phyloP scores from a whole-genome alignment of 345 rosid species.

The Cochlearia excelsa region DNA sequence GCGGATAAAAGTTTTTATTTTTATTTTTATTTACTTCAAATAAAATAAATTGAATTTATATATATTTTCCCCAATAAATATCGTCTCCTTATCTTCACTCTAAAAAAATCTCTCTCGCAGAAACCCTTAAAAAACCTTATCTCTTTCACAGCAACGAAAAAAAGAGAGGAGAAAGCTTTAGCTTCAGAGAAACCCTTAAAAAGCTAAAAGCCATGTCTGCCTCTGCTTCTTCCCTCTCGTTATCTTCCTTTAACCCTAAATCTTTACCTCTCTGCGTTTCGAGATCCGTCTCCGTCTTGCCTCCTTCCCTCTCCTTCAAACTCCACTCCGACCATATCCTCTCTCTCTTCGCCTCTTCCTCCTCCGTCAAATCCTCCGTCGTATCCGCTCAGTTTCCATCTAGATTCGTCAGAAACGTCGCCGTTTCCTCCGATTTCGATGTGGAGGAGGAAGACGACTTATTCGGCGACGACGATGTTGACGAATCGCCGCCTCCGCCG shows the following conservation, averaged over 20 bases:
- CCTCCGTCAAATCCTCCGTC: slow-evolving; percentile 26
- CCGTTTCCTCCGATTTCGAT: slow-evolving; percentile 63
- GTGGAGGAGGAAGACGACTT: slow-evolving; percentile 67
- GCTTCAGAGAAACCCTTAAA: too few species aligned
- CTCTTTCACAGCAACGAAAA: too few species aligned
- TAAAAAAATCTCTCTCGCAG: too few species aligned
- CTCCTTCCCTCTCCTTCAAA: slow-evolving; percentile 43
- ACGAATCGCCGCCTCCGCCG: slow-evolving; percentile 3
- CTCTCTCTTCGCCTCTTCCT: slow-evolving; percentile 36
- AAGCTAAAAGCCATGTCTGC: slow-evolving; percentile 13
- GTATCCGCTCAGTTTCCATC: slow-evolving; percentile 31
- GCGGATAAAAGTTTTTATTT: too few species aligned
- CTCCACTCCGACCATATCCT: slow-evolving; percentile 37
- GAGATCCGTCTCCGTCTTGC: slow-evolving; percentile 39
- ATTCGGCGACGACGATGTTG: slow-evolving; percentile 19
- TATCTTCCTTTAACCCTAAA: slow-evolving; percentile 56
- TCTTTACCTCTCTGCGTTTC: slow-evolving; percentile 42
- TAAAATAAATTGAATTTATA: too few species aligned
- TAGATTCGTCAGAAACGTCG: slow-evolving; percentile 54
- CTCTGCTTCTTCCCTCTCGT: slow-evolving; percentile 60
- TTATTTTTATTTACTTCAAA: too few species aligned
- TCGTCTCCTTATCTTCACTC: too few species aligned
- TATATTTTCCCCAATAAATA: too few species aligned
- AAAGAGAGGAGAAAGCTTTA: too few species aligned
- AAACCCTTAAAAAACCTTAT: too few species aligned